Evolutionary conservation across 306 rosid species (phyloP), one percentile per base, ranked within the genome.

Genomic region (Oemleria cerasiformis): DNA sequence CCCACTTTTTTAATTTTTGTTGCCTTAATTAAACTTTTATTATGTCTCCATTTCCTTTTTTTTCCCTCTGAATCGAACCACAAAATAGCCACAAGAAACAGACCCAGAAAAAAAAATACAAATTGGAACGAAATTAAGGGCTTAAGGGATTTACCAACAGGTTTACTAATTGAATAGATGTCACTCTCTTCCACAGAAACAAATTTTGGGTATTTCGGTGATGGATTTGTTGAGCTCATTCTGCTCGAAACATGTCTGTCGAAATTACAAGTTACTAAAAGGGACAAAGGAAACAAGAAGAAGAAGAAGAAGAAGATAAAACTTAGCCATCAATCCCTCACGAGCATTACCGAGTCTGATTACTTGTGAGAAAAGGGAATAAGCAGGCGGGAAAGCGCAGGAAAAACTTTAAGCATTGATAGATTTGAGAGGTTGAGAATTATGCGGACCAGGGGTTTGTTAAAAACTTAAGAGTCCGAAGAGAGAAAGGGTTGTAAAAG

Each of bases 131-230:
- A 30, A 48, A 45, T 49, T 2, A 13, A n/a, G 43, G 8, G 49
- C 7, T 61, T 41, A 12, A 71, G 20, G 16, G 43, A 7, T 70
- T 8, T 13, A 63, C 43, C 94, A 56, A 81, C 92, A 13, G 94
- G 79, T 75, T 78, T 84, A n/a, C 63, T 78, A 65, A 76, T 72
- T 4, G 90, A 78, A 76, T 75, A 76, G 64, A 80, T 76, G 70
- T 74, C 86, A 58, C 73, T 72, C 45, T 64, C 88, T 84, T 86
- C 85, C n/a, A 86, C 84, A 15, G 96, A 77, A 70, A 83, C 63
- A 65, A 92, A 90, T 54, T 80, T 85, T 2, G 87, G 95, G 75
- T 2, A 36, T 17, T 65, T 66, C 8, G 71, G 79, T 8, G 86
- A 11, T 39, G 85, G 80, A n/a, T 39, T 55, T 9, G 47, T 61